Evolutionary conservation across 768 basidiomycete species (phyloP), one percentile per base, ranked within the genome.

Genomic region (Nidularia pulvinata): DNA sequence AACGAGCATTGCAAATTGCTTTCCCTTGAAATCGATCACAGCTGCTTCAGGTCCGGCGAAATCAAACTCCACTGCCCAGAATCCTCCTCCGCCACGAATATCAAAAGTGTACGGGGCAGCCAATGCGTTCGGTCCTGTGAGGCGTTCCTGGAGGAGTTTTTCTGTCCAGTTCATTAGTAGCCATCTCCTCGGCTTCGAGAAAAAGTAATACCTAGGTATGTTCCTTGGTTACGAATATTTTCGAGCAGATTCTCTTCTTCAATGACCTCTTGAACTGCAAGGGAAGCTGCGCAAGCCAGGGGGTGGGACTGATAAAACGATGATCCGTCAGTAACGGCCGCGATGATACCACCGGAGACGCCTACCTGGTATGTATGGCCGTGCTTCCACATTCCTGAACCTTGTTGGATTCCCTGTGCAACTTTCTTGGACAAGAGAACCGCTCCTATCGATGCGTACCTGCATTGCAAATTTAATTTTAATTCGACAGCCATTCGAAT

Each of bases 21-120:
- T 55, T 2, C 76, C 79, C 58, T 76, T 75, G 54, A 89, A 77
- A 54, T 84, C 72, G 14, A 83, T 49, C n/a, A 66, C 65, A 36
- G 67, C 54, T 7, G 73, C 77, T 52, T 76, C 72, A 10, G 68
- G 62, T 13, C 64, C 65, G 4, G 76, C 75, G 57, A 89, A 84
- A 59, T 93, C 89, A 57, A 92, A 93, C 64, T 95, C 93, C 51
- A 95, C 71, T 22, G 76, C 88, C 88, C 89, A 93, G 72, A 94
- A 92, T 32, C 85, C 80, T 34, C 93, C 94, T 16, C 84, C 83
- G 7, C 94, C 93, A 32, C 94, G 86, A 55, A 93, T 82, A 64
- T 93, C 91, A 61, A 87, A 91, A 4, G 82, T 79, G 64, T 80
- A 88, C 1, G 86, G 87, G 30, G 82, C 80, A 35, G 86, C 81